Percentiles rank a stretch among this genome's conserved stretches.
Evolutionary conservation across 768 basidiomycete genomes (phyloP).

Genomic region (Pleurotus tuoliensis): DNA sequence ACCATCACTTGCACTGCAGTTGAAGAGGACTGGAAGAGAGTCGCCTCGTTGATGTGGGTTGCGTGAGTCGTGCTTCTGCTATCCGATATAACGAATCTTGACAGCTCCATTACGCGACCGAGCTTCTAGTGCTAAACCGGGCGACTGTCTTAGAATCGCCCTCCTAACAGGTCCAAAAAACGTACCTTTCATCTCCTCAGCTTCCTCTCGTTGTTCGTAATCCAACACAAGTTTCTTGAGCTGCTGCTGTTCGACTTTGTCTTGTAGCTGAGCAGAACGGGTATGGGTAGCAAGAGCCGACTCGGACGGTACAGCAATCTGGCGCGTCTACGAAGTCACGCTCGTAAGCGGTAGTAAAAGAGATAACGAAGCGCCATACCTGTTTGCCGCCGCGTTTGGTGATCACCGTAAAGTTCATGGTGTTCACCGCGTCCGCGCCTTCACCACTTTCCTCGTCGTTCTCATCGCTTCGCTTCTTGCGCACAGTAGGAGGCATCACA

Average conservation of each 20-base stretch:
- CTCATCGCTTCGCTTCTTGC: constrained; percentile 66
- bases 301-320: constrained; percentile 83
- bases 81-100: constrained; percentile 78
- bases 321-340: constrained; percentile 56
- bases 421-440: constrained; percentile 24
- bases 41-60: not conserved
- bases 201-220: constrained; percentile 88
- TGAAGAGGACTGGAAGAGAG: not conserved
- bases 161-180: not conserved
- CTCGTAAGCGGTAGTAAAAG: not conserved
- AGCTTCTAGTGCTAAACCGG: constrained; percentile 55
- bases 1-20: no score
- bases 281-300: constrained; percentile 91
- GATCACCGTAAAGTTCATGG: constrained; percentile 92
- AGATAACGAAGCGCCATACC: constrained; percentile 35
- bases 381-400: constrained; percentile 93
- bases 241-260: constrained; percentile 95
- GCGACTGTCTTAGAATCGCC: not conserved
- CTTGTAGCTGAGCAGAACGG: constrained; percentile 85
- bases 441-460: constrained; percentile 41
- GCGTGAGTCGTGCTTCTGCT: constrained; percentile 10
- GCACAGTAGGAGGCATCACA: constrained; percentile 60
- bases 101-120: constrained; percentile 64
- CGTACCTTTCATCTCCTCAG: constrained; percentile 73
- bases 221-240: constrained; percentile 92